Conservation (phyloP, 805 yeast genomes). For the Debaryomyces maramus region DNA sequence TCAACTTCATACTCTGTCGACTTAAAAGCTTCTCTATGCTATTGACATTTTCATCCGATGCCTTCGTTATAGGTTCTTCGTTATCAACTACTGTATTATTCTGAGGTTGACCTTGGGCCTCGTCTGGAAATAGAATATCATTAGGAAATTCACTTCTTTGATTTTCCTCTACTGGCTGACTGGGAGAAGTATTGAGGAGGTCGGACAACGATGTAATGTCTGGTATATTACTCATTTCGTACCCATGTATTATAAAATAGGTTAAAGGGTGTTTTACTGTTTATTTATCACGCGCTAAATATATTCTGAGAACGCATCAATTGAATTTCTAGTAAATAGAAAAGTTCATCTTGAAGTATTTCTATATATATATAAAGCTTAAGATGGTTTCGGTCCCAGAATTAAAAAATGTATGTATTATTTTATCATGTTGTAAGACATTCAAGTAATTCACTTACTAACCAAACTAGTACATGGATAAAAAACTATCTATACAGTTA, state of each 20-base stretch:
- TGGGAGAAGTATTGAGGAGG: conserved; percentile 25
- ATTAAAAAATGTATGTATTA: conserved; percentile 48
- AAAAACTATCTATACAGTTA: conserved; percentile 67
- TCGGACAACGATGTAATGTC: conserved; percentile 29
- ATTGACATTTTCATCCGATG: background rate
- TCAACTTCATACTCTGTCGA: conserved; percentile 16
- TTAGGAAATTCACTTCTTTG: background rate
- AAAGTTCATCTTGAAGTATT: background rate
- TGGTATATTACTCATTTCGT: conserved; percentile 21
- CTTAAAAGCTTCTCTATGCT: conserved; percentile 11
- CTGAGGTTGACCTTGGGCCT: too few relatives aligned
- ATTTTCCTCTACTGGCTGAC: conserved; percentile 2
- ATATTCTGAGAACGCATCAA: background rate
- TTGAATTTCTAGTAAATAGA: too few relatives aligned
- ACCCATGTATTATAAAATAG: background rate
- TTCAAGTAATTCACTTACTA: conserved; percentile 3
- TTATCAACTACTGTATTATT: conserved; percentile 5
- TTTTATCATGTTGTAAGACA: background rate
- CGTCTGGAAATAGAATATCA: background rate
- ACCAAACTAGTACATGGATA: conserved; percentile 66
- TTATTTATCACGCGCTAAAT: background rate
- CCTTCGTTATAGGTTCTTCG: conserved; percentile 3
- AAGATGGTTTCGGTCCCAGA: conserved; percentile 62
- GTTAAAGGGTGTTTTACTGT: too few relatives aligned
- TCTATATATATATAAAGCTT: background rate